Percentiles rank a stretch among this genome's conserved stretches.
Conservation (phyloP, 208 protist species). For the Trypanosoma platydactyli region DNA sequence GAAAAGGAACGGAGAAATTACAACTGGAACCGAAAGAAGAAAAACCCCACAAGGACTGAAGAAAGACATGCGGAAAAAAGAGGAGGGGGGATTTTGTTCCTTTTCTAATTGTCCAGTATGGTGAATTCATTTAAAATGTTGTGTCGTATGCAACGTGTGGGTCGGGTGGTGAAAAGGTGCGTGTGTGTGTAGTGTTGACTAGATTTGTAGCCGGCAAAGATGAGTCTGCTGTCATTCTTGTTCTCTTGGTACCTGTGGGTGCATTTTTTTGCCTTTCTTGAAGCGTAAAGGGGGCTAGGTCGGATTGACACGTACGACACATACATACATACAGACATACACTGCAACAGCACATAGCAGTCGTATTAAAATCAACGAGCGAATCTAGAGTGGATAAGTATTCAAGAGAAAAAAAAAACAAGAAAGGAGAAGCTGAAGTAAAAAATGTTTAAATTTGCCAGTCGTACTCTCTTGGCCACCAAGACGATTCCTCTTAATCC, state of each 20-base stretch:
- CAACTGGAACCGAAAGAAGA: not conserved
- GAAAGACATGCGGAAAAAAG: slow-evolving; percentile 5
- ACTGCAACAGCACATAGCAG: slow-evolving; percentile 7
- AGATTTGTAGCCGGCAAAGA: too few species aligned
- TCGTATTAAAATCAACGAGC: slow-evolving; percentile 22
- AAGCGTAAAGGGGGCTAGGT: not conserved
- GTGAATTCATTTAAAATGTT: too few species aligned
- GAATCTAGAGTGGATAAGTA: slow-evolving; percentile 1
- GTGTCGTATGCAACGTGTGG: too few species aligned
- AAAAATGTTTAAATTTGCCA: slow-evolving; percentile 66
- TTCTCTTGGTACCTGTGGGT: slow-evolving; percentile 16
- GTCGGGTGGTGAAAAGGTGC: too few species aligned
- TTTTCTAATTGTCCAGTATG: too few species aligned
- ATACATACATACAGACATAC: slow-evolving; percentile 12
- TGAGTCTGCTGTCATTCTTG: slow-evolving; percentile 31
- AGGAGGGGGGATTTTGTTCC: slow-evolving; percentile 9
- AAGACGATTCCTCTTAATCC: slow-evolving; percentile 76
- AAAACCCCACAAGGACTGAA: not conserved
- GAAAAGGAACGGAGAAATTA: not conserved
- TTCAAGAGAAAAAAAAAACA: slow-evolving; percentile 10
- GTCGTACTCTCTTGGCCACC: slow-evolving; percentile 58
- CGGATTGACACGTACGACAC: not conserved
- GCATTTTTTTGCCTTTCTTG: slow-evolving; percentile 11
- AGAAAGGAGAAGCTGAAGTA: slow-evolving; percentile 8
- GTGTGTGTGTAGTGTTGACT: too few species aligned